These are phyloP conservation scores for Penicillium verrucosum DNA, from an alignment of 2,329 filamentous ascomycete genomes.

Conservation along the genomic window DNA sequence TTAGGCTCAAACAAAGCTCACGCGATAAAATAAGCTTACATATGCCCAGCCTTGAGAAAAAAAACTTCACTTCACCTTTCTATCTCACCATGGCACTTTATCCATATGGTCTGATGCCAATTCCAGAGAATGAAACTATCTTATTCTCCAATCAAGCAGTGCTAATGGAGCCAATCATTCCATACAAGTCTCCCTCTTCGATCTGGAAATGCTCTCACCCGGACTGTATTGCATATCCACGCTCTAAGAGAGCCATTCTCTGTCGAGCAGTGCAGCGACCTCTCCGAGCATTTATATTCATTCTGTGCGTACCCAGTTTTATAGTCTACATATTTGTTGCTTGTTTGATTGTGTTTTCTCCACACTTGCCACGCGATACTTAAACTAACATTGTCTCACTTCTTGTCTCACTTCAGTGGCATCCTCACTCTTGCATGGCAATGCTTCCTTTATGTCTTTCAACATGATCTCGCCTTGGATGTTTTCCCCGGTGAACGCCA, in stretches of 20 bases:
- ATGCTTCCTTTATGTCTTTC: background rate
- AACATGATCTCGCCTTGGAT: background rate
- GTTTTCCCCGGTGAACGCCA: background rate
- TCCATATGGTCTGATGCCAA: background rate
- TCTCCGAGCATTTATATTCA: constrained; percentile 5
- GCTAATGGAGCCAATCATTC: background rate
- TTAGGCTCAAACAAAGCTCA: background rate
- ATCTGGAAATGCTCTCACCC: constrained; percentile 9
- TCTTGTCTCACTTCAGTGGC: background rate
- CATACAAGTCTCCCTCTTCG: background rate
- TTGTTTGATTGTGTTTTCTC: background rate
- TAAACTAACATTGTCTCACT: background rate
- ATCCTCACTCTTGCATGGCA: constrained; percentile 6
- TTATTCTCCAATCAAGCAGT: background rate
- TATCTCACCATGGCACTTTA: background rate
- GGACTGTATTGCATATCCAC: background rate
- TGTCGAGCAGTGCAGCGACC: constrained; percentile 1
- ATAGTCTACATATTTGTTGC: background rate
- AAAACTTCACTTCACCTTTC: background rate
- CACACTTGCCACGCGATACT: background rate
- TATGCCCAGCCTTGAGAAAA: background rate
- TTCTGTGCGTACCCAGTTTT: constrained; percentile 2
- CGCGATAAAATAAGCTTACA: background rate
- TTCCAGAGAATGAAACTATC: background rate
- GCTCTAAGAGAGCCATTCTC: background rate